Conservation (phyloP, 75 land plant species). For the Sequoiadendron giganteum region DNA sequence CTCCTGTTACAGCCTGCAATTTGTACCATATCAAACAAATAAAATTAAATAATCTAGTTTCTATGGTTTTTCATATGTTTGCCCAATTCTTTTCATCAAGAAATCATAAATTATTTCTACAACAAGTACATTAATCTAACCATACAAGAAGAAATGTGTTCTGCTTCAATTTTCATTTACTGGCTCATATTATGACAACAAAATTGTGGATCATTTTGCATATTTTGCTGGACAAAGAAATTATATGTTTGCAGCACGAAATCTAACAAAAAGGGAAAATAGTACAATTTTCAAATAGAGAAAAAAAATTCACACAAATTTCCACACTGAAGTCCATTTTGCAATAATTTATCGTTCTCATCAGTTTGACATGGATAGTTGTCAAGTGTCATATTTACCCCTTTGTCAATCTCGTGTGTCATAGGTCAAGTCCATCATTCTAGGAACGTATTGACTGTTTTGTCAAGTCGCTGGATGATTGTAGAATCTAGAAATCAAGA, state of each 20-base stretch:
- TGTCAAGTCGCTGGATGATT: too few relatives aligned
- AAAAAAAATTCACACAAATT: neutral
- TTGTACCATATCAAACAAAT: neutral
- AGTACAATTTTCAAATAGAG: neutral
- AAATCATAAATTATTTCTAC: neutral
- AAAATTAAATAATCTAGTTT: neutral
- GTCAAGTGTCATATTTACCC: too few relatives aligned
- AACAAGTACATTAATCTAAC: neutral
- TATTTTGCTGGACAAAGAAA: neutral
- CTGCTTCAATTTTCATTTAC: neutral
- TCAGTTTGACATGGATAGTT: too few relatives aligned
- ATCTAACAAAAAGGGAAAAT: neutral
- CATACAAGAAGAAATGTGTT: neutral
- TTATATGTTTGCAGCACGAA: neutral
- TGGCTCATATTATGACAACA: neutral
- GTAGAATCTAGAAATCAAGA: too few relatives aligned
- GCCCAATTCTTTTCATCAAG: neutral
- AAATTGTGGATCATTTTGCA: neutral
- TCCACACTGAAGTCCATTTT: too few relatives aligned
- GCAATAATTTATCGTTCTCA: too few relatives aligned
- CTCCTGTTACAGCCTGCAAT: conserved; percentile 44
- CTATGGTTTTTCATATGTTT: neutral
- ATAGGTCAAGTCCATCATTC: too few relatives aligned
- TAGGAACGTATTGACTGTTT: too few relatives aligned
- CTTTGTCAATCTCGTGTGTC: too few relatives aligned